These are phyloP conservation scores for Blastobotrys arbuscula DNA, from an alignment of 1,139 yeast species.

Conservation along the genomic window DNA sequence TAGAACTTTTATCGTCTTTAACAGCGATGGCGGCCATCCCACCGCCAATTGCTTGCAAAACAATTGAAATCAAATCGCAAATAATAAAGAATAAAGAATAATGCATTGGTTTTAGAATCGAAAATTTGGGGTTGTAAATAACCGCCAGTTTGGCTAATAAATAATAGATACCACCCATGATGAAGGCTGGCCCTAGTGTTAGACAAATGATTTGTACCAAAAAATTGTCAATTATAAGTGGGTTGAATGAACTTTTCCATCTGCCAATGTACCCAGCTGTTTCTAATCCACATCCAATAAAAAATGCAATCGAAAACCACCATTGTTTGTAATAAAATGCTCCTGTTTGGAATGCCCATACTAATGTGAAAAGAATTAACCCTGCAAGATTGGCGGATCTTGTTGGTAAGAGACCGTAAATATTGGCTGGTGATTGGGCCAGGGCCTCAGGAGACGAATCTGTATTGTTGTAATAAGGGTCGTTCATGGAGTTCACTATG, in stretches of 20 bases:
- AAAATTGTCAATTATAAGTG: constrained; percentile 40
- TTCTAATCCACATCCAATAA: constrained; percentile 57
- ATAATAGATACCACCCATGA: constrained; percentile 84
- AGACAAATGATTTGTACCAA: constrained; percentile 63
- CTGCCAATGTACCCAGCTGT: constrained; percentile 69
- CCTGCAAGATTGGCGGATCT: constrained; percentile 47
- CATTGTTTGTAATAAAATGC: constrained; percentile 50
- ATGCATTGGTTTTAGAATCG: constrained; percentile 65
- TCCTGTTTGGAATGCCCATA: constrained; percentile 38
- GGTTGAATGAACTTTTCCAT: constrained; percentile 41
- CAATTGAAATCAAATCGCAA: constrained; percentile 61
- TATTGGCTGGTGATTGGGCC: constrained; percentile 15
- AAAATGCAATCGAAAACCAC: constrained; percentile 67
- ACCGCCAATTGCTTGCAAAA: constrained; percentile 63
- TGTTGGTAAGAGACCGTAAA: constrained; percentile 42
- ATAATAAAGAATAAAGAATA: constrained; percentile 66
- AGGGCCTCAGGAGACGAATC: neutral
- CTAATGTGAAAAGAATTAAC: constrained; percentile 43
- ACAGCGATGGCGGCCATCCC: constrained; percentile 64
- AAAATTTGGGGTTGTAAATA: constrained; percentile 58
- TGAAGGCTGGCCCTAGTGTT: constrained; percentile 81
- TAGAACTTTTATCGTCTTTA: constrained; percentile 35
- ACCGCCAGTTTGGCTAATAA: constrained; percentile 68
- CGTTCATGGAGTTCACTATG: too few species aligned
- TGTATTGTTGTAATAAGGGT: too few species aligned